phyloP scores from a whole-genome alignment of 139 green algal genomes.

The Dunaliella sp. region DNA sequence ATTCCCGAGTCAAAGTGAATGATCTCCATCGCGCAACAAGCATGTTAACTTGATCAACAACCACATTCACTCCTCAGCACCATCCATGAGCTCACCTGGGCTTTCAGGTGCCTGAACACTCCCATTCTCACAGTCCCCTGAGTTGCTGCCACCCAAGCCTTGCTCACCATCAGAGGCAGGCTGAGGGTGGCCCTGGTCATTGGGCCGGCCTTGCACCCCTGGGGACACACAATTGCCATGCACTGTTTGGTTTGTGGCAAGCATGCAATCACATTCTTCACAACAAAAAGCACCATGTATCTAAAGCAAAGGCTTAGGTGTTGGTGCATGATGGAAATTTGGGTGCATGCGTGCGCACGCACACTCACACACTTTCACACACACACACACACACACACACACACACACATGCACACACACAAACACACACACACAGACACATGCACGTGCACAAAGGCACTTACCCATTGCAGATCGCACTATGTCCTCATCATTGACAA shows the following conservation, averaged over 20 bases:
- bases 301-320: too few species aligned
- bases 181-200: neutral
- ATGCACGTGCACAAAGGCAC: neutral
- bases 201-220: neutral
- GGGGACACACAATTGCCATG: too few species aligned
- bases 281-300: neutral
- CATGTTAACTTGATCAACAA: too few species aligned
- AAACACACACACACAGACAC: constrained; percentile 11
- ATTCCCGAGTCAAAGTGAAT: too few species aligned
- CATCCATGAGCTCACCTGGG: too few species aligned
- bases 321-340: neutral
- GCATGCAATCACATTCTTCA: neutral
- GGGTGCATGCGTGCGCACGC: neutral
- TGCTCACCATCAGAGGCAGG: neutral
- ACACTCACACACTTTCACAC: neutral
- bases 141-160: neutral
- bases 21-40: too few species aligned
- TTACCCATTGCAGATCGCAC: neutral
- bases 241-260: too few species aligned
- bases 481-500: neutral
- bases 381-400: constrained; percentile 9
- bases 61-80: too few species aligned
- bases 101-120: neutral
- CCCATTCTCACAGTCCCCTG: neutral
- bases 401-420: neutral